A percentile compares a stretch with the other conserved stretches of the same genome.
Conservation (phyloP, 2,329 filamentous ascomycete species). For the Setomelanomma holmii region DNA sequence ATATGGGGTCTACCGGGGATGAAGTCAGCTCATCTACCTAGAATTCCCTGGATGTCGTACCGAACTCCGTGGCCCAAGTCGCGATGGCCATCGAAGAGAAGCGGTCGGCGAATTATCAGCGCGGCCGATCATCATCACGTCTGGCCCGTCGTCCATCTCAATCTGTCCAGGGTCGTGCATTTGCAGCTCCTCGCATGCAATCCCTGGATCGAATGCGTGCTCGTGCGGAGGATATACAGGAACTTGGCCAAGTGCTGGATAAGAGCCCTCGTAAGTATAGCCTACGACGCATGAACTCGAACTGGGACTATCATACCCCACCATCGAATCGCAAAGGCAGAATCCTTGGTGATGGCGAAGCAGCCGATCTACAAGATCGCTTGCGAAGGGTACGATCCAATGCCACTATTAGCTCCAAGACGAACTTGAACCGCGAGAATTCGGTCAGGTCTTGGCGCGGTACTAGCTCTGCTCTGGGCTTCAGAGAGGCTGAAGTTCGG, state of each 20-base stretch:
- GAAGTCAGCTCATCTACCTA: constrained; percentile 21
- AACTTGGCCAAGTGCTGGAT: constrained; percentile 52
- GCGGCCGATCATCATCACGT: constrained; percentile 31
- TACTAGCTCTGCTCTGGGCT: constrained; percentile 38
- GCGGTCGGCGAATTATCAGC: constrained; percentile 37
- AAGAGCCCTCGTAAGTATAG: constrained; percentile 54
- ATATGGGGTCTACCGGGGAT: neutral
- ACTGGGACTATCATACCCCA: constrained; percentile 43
- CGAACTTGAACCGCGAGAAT: constrained; percentile 23
- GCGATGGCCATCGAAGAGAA: constrained; percentile 63
- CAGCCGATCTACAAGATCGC: constrained; percentile 36
- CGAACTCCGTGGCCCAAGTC: constrained; percentile 63
- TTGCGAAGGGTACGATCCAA: constrained; percentile 42
- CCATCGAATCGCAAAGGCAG: constrained; percentile 45
- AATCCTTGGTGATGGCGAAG: constrained; percentile 37
- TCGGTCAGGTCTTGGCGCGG: constrained; percentile 32
- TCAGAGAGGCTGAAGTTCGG: constrained; percentile 46
- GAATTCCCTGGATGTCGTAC: constrained; percentile 64
- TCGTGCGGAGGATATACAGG: constrained; percentile 50
- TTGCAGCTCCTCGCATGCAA: constrained; percentile 59
- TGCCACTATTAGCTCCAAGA: constrained; percentile 36
- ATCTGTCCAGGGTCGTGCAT: constrained; percentile 59
- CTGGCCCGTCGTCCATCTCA: constrained; percentile 47
- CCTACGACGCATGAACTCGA: constrained; percentile 31
- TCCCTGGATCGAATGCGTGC: constrained; percentile 57